Evolutionary conservation across 441 rosid genomes (phyloP).

Genomic region (Raphanus hybrid): DNA sequence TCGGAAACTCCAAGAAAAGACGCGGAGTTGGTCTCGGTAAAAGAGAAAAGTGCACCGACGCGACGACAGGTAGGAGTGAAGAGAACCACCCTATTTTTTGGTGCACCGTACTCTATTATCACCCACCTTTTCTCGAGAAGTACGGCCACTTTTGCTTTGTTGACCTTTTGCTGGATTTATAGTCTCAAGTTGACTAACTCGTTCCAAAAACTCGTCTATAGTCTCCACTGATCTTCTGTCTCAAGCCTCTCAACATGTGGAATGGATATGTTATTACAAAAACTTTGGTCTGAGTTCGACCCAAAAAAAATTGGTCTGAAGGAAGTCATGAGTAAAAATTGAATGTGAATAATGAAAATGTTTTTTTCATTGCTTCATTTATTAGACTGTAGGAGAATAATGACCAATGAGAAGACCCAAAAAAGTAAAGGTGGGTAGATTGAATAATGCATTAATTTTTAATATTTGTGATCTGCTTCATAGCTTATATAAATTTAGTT

Average conservation of each 20-base stretch:
- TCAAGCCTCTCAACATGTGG: not conserved
- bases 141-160: slow-evolving; percentile 38
- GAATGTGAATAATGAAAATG: too few species aligned
- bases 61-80: slow-evolving; percentile 43
- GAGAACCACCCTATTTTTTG: slow-evolving; percentile 16
- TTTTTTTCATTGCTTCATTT: too few species aligned
- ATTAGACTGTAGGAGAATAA: too few species aligned
- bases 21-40: slow-evolving; percentile 34
- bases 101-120: slow-evolving; percentile 35
- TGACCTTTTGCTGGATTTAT: slow-evolving; percentile 36
- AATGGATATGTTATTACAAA: too few species aligned
- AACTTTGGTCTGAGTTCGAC: too few species aligned
- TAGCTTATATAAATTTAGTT: too few species aligned
- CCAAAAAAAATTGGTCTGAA: too few species aligned
- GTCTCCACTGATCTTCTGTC: slow-evolving; percentile 15
- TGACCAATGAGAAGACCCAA: too few species aligned
- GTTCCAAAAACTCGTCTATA: slow-evolving; percentile 19
- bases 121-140: slow-evolving; percentile 14
- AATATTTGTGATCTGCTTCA: too few species aligned
- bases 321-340: too few species aligned
- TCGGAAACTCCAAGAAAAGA: slow-evolving; percentile 27
- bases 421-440: too few species aligned
- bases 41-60: slow-evolving; percentile 43
- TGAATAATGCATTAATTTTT: too few species aligned
- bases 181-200: slow-evolving; percentile 28